These are phyloP conservation scores for Chionographis japonica DNA, from an alignment of 106 monocot species.

Conservation along the genomic window DNA sequence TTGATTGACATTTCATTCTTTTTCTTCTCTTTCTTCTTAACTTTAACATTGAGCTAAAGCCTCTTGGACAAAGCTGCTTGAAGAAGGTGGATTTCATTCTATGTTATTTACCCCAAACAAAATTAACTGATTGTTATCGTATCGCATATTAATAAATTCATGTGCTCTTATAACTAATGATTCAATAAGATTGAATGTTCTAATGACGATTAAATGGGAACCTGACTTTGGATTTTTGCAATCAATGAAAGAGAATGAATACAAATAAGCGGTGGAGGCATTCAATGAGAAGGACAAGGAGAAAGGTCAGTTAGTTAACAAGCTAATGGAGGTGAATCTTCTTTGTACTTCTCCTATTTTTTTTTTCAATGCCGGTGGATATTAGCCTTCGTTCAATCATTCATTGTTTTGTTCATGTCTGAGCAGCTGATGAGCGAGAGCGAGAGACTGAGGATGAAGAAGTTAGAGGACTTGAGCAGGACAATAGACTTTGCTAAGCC, in stretches of 20 bases:
- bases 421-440: slow-evolving; percentile 75
- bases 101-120: background rate
- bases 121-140: background rate
- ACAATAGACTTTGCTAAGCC: slow-evolving; percentile 49
- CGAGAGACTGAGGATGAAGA: slow-evolving; percentile 81
- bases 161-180: no score
- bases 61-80: slow-evolving; percentile 73
- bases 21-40: no score
- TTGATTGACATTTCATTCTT: no score
- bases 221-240: background rate
- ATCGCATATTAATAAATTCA: background rate
- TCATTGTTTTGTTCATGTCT: background rate
- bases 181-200: background rate
- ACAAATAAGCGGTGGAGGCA: slow-evolving; percentile 63
- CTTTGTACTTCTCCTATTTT: background rate
- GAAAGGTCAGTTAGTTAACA: slow-evolving; percentile 60
- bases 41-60: slow-evolving; percentile 81
- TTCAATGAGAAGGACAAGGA: slow-evolving; percentile 76
- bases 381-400: background rate
- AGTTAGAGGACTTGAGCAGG: slow-evolving; percentile 82
- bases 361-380: no score
- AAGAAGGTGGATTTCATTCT: slow-evolving; percentile 49
- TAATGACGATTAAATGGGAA: background rate
- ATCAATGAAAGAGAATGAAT: slow-evolving; percentile 61
- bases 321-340: slow-evolving; percentile 56